Evolutionary conservation across 1,284 basidiomycete genomes (phyloP).

Genomic region (Chalciporus sp.): DNA sequence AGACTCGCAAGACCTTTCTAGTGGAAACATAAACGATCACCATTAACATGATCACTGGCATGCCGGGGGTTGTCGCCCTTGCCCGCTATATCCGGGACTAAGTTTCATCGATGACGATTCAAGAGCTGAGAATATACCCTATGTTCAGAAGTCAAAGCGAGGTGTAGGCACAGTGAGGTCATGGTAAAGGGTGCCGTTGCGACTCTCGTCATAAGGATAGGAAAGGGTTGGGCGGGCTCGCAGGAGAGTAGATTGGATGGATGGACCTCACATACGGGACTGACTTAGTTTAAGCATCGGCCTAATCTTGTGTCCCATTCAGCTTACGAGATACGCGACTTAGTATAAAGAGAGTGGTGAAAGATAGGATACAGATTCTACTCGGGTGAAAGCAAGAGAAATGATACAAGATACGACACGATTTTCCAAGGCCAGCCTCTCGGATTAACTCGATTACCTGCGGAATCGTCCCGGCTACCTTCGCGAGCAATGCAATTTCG

Average conservation of each 20-base stretch:
- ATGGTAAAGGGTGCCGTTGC: no score
- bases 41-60: neutral
- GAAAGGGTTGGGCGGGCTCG: no score
- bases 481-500: conserved; percentile 14
- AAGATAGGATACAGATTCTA: neutral
- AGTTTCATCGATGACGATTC: neutral
- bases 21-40: neutral
- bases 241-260: neutral
- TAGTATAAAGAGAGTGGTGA: neutral
- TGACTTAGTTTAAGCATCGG: neutral
- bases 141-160: neutral
- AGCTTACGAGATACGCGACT: neutral
- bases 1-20: neutral
- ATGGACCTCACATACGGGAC: no score
- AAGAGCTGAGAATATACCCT: neutral
- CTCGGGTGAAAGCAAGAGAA: conserved; percentile 7
- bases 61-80: neutral
- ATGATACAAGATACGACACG: conserved; percentile 23
- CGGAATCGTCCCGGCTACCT: neutral
- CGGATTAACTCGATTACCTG: conserved; percentile 1
- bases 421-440: conserved; percentile 16
- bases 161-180: neutral
- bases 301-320: neutral
- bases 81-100: neutral
- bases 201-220: neutral